These are phyloP conservation scores for Aspergillus sp. DNA, from an alignment of 2,329 filamentous ascomycete genomes.

Conservation along the genomic window DNA sequence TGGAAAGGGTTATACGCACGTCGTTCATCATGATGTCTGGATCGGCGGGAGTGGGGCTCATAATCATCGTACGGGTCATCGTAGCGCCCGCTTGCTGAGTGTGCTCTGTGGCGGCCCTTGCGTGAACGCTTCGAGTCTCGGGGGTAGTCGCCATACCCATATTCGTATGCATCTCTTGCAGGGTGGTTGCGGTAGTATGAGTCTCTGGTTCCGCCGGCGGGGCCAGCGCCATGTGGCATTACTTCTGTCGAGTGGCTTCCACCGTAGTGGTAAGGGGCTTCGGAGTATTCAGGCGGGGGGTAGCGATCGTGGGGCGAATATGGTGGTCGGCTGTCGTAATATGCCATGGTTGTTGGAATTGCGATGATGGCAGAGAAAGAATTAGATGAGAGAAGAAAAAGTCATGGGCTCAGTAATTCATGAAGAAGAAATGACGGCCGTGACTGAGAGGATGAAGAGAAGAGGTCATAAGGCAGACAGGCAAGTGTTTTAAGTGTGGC, in stretches of 20 bases:
- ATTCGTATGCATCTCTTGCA: conserved; percentile 56
- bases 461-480: conserved; percentile 4
- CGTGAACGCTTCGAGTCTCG: conserved; percentile 25
- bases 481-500: conserved; percentile 16
- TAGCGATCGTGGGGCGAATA: conserved; percentile 31
- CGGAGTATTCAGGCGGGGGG: conserved; percentile 24
- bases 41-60: conserved; percentile 41
- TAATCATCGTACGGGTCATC: conserved; percentile 28
- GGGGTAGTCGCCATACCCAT: conserved; percentile 30
- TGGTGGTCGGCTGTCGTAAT: conserved; percentile 37
- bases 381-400: not conserved
- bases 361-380: not conserved
- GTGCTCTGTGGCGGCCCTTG: conserved; percentile 37
- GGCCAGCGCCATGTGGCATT: conserved; percentile 48
- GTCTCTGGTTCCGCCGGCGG: conserved; percentile 73
- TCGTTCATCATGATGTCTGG: conserved; percentile 47
- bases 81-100: conserved; percentile 35
- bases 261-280: conserved; percentile 30
- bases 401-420: not conserved
- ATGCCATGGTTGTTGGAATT: conserved; percentile 29
- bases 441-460: conserved; percentile 7
- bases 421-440: not conserved
- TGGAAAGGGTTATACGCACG: conserved; percentile 29
- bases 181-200: conserved; percentile 84
- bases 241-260: conserved; percentile 17